Evolutionary conservation across 1,284 basidiomycete genomes (phyloP).

Genomic region (Ustilago nuda): DNA sequence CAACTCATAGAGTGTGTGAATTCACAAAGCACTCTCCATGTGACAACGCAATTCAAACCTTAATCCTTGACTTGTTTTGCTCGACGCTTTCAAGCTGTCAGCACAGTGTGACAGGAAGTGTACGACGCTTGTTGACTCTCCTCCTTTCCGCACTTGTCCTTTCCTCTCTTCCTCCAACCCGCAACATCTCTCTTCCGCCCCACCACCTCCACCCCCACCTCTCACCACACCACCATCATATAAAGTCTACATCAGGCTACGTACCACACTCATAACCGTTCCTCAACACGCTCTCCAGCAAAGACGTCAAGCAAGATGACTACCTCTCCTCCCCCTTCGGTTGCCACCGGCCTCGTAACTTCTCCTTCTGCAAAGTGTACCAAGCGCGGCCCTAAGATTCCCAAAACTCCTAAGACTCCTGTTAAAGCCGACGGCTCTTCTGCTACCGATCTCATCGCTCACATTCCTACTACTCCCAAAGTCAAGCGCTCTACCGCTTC

Average conservation of each 20-base stretch:
- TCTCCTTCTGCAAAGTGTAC: neutral
- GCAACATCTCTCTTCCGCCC: neutral
- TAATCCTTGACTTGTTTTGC: neutral
- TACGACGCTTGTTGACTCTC: neutral
- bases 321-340: constrained; percentile 16
- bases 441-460: neutral
- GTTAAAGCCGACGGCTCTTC: neutral
- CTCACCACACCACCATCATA: neutral
- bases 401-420: constrained; percentile 11
- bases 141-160: constrained; percentile 3
- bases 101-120: neutral
- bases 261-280: neutral
- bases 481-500: neutral
- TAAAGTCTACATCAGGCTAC: neutral
- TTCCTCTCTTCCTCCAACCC: neutral
- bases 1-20: constrained; percentile 6
- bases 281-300: neutral
- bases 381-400: constrained; percentile 3
- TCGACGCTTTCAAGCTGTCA: neutral
- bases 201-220: neutral
- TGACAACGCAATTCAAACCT: neutral
- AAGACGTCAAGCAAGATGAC: constrained; percentile 9
- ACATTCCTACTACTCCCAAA: neutral
- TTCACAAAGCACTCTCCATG: neutral
- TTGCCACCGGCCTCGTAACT: constrained; percentile 6